These are phyloP conservation scores for Oryza brachyantha DNA, from an alignment of 176 grass and related monocot genomes.

Conservation along the genomic window DNA sequence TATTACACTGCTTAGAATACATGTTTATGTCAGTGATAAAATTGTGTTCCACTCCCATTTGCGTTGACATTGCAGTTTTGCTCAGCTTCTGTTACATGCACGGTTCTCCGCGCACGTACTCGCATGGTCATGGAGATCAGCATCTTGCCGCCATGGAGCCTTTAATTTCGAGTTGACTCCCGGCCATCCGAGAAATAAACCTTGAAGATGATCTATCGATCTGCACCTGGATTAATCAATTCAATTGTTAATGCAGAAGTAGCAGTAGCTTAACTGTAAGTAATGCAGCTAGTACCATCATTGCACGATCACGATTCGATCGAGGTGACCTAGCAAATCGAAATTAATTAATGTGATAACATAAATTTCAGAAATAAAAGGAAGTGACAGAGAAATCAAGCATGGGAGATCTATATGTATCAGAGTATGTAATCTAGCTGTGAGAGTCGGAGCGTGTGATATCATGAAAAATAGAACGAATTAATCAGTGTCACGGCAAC, in stretches of 20 bases:
- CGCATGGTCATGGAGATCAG: neutral
- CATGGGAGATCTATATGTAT: neutral
- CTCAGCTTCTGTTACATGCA: neutral
- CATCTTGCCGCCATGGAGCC: conserved; percentile 9
- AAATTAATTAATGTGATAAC: no score
- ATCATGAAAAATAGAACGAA: neutral
- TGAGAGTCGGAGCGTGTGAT: neutral
- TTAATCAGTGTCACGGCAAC: neutral
- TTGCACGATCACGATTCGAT: neutral
- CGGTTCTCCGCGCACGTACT: neutral
- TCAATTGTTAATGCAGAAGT: neutral
- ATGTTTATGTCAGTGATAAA: neutral
- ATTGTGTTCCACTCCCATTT: neutral
- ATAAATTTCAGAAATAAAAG: neutral
- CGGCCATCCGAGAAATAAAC: neutral
- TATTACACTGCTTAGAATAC: neutral
- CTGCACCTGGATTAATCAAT: neutral
- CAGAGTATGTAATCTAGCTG: neutral
- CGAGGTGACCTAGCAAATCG: neutral
- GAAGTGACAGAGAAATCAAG: neutral
- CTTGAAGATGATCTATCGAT: conserved; percentile 9
- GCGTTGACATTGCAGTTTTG: conserved; percentile 37
- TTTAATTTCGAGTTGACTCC: neutral
- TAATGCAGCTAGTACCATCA: no score
- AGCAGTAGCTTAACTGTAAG: neutral